Base-by-base conservation (phyloP, 345 rosid genomes). In the Iberis pinnata region DNA sequence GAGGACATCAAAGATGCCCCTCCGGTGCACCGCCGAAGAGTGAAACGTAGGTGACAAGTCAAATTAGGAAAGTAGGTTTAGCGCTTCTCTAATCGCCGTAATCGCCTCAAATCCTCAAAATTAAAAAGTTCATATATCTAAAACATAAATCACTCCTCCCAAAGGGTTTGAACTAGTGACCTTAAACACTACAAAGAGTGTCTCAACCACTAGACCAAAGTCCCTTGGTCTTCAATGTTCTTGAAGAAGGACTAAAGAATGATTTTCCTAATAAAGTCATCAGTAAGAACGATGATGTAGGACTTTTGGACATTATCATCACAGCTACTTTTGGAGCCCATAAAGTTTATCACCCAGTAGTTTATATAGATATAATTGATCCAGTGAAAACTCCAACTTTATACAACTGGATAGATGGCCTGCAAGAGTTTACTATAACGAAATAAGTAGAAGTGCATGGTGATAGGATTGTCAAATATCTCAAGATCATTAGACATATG, bases 231-330 rank as follows among this genome's bases (percentile, higher is more conserved):
- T 12, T 71, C 49, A 48, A 57, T 41, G 61, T 59, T 27, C 53
- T 72, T 12, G 78, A 76, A 31, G 79, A 70, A 12, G 77, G 69
- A 16, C 52, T 67, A 9, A 58, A 60, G 43, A 61, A 55, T n/a
- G n/a, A 41, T 43, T 61, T 53, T 17, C 61, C 56, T 0, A 42
- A 8, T 19, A 47, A 32, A 60, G 44, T 1, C 13, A 48, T 31
- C 65, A 22, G 20, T 27, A 19, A 19, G 26, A 54, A 56, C 5
- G 45, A 40, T 11, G 61, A 53, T 41, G 43, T 61, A 43, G 75
- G 70, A 37, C 51, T 59, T 49, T 43, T 67, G 12, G 81, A 76
- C 43, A 67, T 76, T 17, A 33, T 59, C 22, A 24, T 67, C 53
- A 12, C 56, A 1, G 18, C 74, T 36, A 16, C 70, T 36, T 54